A percentile compares a stretch with the other conserved stretches of the same genome.
Evolutionary conservation across 2,329 filamentous ascomycete species (phyloP).

Genomic region (Ascochyta koolunga): DNA sequence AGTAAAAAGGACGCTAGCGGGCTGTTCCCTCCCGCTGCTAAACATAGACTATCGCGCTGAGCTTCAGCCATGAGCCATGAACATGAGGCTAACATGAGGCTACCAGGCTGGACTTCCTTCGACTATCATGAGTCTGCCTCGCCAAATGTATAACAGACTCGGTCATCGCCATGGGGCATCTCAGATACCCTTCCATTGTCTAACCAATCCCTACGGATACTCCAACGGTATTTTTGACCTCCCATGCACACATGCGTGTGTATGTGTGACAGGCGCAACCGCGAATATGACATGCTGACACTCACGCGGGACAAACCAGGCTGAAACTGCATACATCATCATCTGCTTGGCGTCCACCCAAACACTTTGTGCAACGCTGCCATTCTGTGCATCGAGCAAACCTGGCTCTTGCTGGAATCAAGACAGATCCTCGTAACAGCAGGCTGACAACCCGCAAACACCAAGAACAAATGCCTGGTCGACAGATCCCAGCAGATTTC

Average conservation of each 20-base stretch:
- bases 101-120: conserved; percentile 3
- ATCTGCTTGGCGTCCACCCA: neutral
- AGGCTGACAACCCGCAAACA: neutral
- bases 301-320: neutral
- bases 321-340: neutral
- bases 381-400: neutral
- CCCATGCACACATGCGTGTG: neutral
- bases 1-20: conserved; percentile 12
- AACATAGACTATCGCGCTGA: conserved; percentile 12
- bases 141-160: conserved; percentile 1
- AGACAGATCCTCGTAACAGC: neutral
- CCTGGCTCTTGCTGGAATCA: neutral
- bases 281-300: neutral
- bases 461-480: neutral
- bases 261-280: neutral
- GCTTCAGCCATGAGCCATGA: neutral
- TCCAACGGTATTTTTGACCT: neutral
- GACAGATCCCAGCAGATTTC: neutral
- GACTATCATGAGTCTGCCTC: conserved; percentile 10
- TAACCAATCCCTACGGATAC: neutral
- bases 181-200: neutral
- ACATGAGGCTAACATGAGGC: neutral
- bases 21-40: conserved; percentile 17
- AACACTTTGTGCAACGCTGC: neutral
- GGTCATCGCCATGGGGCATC: neutral